Evolutionary conservation across 441 rosid genomes (phyloP).

Genomic region (Pelargonium citronellum): DNA sequence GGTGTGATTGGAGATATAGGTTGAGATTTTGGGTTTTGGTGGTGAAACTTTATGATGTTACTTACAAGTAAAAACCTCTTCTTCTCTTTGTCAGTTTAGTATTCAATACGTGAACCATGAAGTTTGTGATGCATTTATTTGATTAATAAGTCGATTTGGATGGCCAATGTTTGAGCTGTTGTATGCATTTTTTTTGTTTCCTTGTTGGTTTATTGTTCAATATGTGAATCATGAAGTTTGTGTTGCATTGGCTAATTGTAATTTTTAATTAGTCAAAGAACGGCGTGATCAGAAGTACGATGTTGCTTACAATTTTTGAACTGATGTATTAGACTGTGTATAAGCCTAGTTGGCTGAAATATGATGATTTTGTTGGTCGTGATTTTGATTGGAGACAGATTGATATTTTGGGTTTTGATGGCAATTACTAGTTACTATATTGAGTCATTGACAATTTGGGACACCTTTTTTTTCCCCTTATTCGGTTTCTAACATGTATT

Average conservation of each 20-base stretch:
- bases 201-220: too few relatives aligned
- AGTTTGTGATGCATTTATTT: neutral
- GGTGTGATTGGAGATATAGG: neutral
- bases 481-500: neutral
- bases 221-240: neutral
- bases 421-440: neutral
- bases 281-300: too few relatives aligned
- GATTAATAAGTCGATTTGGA: too few relatives aligned
- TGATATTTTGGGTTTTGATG: neutral
- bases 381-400: neutral
- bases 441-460: neutral
- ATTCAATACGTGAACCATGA: neutral
- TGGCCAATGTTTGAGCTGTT: too few relatives aligned
- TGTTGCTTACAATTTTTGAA: neutral
- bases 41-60: neutral
- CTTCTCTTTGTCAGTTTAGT: neutral
- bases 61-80: neutral
- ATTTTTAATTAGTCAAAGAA: too few relatives aligned
- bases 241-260: too few relatives aligned
- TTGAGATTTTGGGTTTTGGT: neutral
- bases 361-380: neutral
- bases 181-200: too few relatives aligned
- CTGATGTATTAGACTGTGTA: neutral
- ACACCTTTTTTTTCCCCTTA: neutral
- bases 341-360: neutral